phyloP scores from a whole-genome alignment of 371 early-diverging fungal genomes.

The Saksenaea vasiformis region DNA sequence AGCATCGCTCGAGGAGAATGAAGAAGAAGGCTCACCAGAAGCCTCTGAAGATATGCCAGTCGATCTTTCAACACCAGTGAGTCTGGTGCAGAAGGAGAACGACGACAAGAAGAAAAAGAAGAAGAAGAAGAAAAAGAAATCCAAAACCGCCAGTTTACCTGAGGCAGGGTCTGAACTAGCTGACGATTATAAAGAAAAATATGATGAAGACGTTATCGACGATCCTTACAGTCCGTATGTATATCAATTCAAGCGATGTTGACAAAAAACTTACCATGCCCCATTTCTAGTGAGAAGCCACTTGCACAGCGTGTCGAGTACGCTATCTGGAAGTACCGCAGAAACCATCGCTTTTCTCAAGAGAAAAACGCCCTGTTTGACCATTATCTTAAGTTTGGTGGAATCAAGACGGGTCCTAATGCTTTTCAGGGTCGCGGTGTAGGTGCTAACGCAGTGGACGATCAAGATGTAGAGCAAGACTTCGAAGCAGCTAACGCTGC shows the following conservation, averaged over 20 bases:
- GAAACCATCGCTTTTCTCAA: slow-evolving; percentile 53
- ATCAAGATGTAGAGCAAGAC: slow-evolving; percentile 49
- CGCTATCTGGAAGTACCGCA: slow-evolving; percentile 58
- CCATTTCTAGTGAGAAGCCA: slow-evolving; percentile 27
- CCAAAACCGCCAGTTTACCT: slow-evolving; percentile 48
- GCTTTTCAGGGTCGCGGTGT: slow-evolving; percentile 51
- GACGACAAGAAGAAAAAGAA: slow-evolving; percentile 48
- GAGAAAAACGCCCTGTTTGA: slow-evolving; percentile 45
- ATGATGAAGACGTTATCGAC: slow-evolving; percentile 47
- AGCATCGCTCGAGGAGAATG: background rate
- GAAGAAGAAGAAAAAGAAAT: slow-evolving; percentile 61
- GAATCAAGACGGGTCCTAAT: slow-evolving; percentile 57
- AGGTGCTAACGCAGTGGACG: slow-evolving; percentile 36
- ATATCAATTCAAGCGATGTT: too few species aligned
- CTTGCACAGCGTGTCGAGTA: slow-evolving; percentile 56
- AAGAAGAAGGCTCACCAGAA: background rate
- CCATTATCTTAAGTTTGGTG: slow-evolving; percentile 57
- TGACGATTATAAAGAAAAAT: slow-evolving; percentile 38
- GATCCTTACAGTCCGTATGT: slow-evolving; percentile 47
- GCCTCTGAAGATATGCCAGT: slow-evolving; percentile 13
- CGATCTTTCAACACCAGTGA: slow-evolving; percentile 33
- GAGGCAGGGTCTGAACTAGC: slow-evolving; percentile 52
- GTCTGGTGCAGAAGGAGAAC: slow-evolving; percentile 17
- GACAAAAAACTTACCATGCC: too few species aligned
- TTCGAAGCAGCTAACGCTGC: slow-evolving; percentile 50